phyloP scores from a whole-genome alignment of 208 protist species.

The Acanthamoeba castellanii region DNA sequence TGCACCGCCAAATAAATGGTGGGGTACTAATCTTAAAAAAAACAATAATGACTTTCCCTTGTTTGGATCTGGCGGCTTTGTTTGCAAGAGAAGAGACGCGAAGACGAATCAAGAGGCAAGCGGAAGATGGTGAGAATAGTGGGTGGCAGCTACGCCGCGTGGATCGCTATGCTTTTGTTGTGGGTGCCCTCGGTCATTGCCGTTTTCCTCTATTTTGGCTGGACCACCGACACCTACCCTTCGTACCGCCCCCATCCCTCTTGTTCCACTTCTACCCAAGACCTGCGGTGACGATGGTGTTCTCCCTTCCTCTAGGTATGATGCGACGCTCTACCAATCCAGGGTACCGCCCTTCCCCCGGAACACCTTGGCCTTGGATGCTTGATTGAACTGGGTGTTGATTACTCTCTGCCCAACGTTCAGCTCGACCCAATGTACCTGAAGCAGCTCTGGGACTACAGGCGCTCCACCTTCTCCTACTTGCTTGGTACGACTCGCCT shows the following conservation, averaged over 20 bases:
- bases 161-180: slow-evolving; percentile 30
- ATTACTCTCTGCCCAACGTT: neutral
- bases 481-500: neutral
- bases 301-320: neutral
- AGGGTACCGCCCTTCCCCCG: neutral
- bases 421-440: slow-evolving; percentile 3
- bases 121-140: slow-evolving; percentile 10
- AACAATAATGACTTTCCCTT: neutral
- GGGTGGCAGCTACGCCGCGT: slow-evolving; percentile 40
- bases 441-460: slow-evolving; percentile 30
- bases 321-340: neutral
- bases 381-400: neutral
- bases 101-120: neutral
- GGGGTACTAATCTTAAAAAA: too few relatives aligned
- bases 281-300: neutral
- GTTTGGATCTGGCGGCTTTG: neutral
- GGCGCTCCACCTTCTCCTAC: slow-evolving; percentile 37
- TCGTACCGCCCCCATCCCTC: neutral
- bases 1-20: too few relatives aligned
- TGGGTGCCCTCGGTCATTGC: slow-evolving; percentile 44
- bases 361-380: neutral
- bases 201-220: slow-evolving; percentile 59
- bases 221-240: slow-evolving; percentile 14
- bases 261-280: neutral
- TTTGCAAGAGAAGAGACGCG: neutral